Conservation (phyloP, 192 early-diverging fungal species). For the Funneliformis geosporum region DNA sequence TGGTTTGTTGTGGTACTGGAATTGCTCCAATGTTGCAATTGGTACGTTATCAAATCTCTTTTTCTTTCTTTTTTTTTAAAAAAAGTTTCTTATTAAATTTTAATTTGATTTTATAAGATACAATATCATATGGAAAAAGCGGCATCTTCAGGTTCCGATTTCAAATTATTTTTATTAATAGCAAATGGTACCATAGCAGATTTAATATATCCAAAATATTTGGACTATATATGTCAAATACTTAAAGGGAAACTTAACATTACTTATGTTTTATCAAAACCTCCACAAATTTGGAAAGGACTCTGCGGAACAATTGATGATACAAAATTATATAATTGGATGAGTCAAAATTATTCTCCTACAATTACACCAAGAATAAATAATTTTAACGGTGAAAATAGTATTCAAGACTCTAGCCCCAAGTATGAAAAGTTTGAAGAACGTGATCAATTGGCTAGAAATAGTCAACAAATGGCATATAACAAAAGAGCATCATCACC, state of each 20-base stretch:
- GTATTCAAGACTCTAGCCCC: not conserved
- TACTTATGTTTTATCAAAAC: not conserved
- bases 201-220: not conserved
- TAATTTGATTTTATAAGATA: not conserved
- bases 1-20: slow-evolving; percentile 30
- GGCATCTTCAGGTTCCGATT: not conserved
- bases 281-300: slow-evolving; percentile 1
- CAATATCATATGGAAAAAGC: slow-evolving; percentile 9
- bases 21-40: slow-evolving; percentile 18
- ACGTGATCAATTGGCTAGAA: too few relatives aligned
- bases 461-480: too few relatives aligned
- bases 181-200: not conserved
- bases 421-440: not conserved
- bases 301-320: not conserved
- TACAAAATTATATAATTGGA: not conserved
- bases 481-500: too few relatives aligned
- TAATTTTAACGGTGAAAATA: not conserved
- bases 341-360: not conserved
- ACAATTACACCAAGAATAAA: not conserved
- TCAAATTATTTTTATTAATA: not conserved
- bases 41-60: not conserved
- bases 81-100: not conserved
- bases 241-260: not conserved
- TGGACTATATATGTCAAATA: not conserved
- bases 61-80: not conserved